phyloP scores from a whole-genome alignment of 306 rosid species.

The Prunus salicina region DNA sequence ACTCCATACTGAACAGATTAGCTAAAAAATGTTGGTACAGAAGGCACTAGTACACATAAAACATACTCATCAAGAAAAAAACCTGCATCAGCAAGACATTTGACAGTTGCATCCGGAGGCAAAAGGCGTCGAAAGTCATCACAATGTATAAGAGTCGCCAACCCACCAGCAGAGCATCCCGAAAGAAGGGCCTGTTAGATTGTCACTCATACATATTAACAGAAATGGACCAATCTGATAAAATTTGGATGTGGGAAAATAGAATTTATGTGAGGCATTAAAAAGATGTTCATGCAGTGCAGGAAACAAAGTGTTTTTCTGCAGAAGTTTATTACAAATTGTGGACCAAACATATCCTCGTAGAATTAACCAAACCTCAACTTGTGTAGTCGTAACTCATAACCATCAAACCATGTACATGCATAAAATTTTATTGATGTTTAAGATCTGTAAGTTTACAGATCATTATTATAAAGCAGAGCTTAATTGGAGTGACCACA shows the following conservation, averaged over 20 bases:
- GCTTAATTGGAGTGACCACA: background rate
- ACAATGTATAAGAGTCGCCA: constrained; percentile 94
- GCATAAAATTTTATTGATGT: background rate
- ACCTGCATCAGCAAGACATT: constrained; percentile 96
- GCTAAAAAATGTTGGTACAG: constrained; percentile 11
- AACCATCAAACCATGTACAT: background rate
- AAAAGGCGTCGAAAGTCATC: constrained; percentile 60
- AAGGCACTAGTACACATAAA: constrained; percentile 27
- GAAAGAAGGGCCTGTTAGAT: constrained; percentile 83
- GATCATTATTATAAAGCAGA: background rate
- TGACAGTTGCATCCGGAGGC: constrained; percentile 59
- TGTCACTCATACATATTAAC: background rate
- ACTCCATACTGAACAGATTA: background rate
- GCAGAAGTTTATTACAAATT: background rate
- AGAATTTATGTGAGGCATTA: background rate
- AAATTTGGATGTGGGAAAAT: constrained; percentile 1
- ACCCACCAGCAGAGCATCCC: constrained; percentile 99
- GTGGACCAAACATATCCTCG: background rate
- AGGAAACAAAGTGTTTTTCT: background rate
- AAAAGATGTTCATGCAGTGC: background rate
- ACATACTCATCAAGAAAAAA: constrained; percentile 97
- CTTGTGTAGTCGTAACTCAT: background rate
- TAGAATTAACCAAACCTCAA: background rate
- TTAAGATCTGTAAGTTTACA: background rate
- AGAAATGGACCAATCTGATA: background rate